Base-by-base conservation (phyloP, 805 yeast genomes). In the Suhomyces kilbournensis region DNA sequence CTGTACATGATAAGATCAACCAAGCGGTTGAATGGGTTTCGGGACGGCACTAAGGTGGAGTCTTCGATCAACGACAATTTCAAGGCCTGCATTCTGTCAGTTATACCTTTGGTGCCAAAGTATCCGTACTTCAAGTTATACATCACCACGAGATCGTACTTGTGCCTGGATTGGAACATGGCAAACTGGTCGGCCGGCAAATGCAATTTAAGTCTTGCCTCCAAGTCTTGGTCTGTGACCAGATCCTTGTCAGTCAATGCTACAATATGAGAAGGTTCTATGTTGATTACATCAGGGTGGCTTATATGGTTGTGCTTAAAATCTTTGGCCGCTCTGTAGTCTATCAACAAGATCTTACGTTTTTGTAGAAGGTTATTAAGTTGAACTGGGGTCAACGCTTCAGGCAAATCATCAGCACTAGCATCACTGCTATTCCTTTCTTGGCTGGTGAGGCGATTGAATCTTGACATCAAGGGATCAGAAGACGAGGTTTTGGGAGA, bases 221-320 rank as follows among this genome's bases (percentile, higher is more conserved):
- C 88, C n/a, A 92, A 69, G 50, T 86, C 93, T n/a, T 65, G 68
- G 59, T 88, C 89, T 0, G 80, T 74, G 61, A 81, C 50, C 0
- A 68, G 65, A 49, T 82, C 68, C 17, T 51, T 51, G 14, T 56
- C 54, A n/a, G 53, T 15, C 7, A 72, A 47, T 26, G 58, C 47
- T 20, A 48, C 49, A 1, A 68, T 45, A 22, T 56, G 50, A 3
- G 57, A 48, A 0, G 97, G 97, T 49, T 90, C 96, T 17, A 92
- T 78, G 63, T 92, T 88, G 9, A 89, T 77, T 7, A 87, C 66
- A 50, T 86, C 81, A 2, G 72, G 68, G 23, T 82, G 70, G 10
- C 78, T 71, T 20, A 92, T 82, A 66, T 90, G 97, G 46, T 81
- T 79, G 43, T 72, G 70, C 46, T 82, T 79, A 62, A 79, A 91